These are phyloP conservation scores for Chlorencoelia australis DNA, from an alignment of 2,329 filamentous ascomycete genomes.

Conservation along the genomic window DNA sequence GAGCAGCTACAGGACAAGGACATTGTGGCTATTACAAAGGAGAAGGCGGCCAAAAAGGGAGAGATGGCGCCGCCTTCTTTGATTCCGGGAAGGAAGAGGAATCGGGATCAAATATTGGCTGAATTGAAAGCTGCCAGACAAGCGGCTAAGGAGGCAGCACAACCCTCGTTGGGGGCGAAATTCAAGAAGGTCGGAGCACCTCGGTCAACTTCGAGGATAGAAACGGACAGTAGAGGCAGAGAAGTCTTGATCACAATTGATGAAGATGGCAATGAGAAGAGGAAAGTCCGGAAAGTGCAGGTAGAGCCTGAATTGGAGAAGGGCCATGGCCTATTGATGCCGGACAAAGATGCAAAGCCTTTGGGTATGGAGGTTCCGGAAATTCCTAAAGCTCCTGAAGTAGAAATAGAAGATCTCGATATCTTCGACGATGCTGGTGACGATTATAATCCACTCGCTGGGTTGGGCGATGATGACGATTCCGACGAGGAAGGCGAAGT, in stretches of 20 bases:
- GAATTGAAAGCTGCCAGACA: slow-evolving; percentile 54
- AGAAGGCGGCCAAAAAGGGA: slow-evolving; percentile 44
- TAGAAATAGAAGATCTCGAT: slow-evolving; percentile 47
- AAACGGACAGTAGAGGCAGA: slow-evolving; percentile 49
- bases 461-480: slow-evolving; percentile 35
- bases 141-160: slow-evolving; percentile 43
- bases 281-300: slow-evolving; percentile 49
- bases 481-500: slow-evolving; percentile 36
- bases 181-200: slow-evolving; percentile 56
- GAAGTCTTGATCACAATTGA: slow-evolving; percentile 57
- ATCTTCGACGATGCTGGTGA: slow-evolving; percentile 58
- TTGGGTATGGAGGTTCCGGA: slow-evolving; percentile 59
- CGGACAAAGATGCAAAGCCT: slow-evolving; percentile 45
- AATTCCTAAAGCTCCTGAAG: slow-evolving; percentile 35
- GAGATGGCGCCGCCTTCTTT: slow-evolving; percentile 44
- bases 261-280: slow-evolving; percentile 55
- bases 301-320: slow-evolving; percentile 30
- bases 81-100: slow-evolving; percentile 48
- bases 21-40: slow-evolving; percentile 41
- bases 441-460: slow-evolving; percentile 59
- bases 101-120: slow-evolving; percentile 55
- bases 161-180: slow-evolving; percentile 43
- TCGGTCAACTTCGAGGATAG: slow-evolving; percentile 46
- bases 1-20: slow-evolving; percentile 46
- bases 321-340: slow-evolving; percentile 36